Base-by-base conservation (phyloP, 2,329 filamentous ascomycete species). In the Cordyceps pruinosa region DNA sequence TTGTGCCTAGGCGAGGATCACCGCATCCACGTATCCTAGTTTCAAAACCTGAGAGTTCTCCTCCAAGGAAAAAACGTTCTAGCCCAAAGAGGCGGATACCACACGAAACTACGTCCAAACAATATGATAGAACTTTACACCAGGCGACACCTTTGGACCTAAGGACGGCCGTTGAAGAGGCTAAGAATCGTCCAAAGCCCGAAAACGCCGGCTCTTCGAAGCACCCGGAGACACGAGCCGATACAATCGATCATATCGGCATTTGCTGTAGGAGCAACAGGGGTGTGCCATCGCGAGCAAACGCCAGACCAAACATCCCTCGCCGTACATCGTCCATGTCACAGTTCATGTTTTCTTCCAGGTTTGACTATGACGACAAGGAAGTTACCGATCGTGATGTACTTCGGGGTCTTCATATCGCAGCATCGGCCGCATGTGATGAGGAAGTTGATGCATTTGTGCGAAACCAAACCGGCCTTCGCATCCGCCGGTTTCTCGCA, bases 361-460 rank as follows among this genome's bases (percentile, higher is more conserved):
- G 64, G 5, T 35, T 60, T 19, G 70, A 71, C 28, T 62, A 68
- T n/a, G 69, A 72, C 8, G 72, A 76, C 56, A 61, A 62, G 13
- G 65, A 71, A 35, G 75, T 81, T 30, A 68, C 68, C 25, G 76
- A 83, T 63, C 72, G 73, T 46, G 78, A 82, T 63, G 76, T 84
- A 3, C 72, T 84, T 49, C 72, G 75, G 51, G 82, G 81, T 0
- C 68, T 85, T 12, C 77, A 79, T 59, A 75, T 84, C 39, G 80
- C 80, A 5, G 75, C 79, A 30, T 77, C 77, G 5, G 82, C 81
- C 12, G 81, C 81, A 5, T 82, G 80, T 50, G 77, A 84, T 56
- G 75, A 80, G 56, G 69, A 75, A 35, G 73, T 83, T 2, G 80
- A 84, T 63, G 72, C 73, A 0, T 77, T 77, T 65, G 77, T 85